These are phyloP conservation scores for Aspergillus sparsus DNA, from an alignment of 495 filamentous ascomycete genomes.

Conservation along the genomic window DNA sequence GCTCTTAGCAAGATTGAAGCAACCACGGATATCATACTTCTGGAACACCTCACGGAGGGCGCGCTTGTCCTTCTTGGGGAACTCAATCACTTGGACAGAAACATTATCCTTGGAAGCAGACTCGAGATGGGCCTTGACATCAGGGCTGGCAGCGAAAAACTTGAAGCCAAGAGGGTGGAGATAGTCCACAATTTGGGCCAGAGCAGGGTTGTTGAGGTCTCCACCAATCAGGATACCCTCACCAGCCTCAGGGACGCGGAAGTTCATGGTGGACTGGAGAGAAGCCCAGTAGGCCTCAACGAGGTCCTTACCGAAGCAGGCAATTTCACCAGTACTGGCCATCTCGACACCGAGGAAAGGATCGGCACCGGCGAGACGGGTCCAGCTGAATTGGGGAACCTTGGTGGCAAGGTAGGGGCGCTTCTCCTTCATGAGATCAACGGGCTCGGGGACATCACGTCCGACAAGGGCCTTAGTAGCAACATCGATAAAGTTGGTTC, in stretches of 20 bases:
- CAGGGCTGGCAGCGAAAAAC: conserved; percentile 78
- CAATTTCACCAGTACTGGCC: conserved; percentile 95
- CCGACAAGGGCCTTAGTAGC: conserved; percentile 91
- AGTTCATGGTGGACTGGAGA: conserved; percentile 98
- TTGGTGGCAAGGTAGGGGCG: conserved; percentile 94
- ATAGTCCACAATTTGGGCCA: conserved; percentile 78
- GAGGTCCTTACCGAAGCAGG: conserved; percentile 94
- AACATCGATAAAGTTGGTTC: conserved; percentile 95
- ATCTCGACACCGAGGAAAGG: conserved; percentile 98
- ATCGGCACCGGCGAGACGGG: conserved; percentile 94
- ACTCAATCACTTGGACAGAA: conserved; percentile 88
- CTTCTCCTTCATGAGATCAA: conserved; percentile 84
- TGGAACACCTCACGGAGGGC: conserved; percentile 92
- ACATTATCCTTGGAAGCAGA: conserved; percentile 62
- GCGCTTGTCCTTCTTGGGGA: conserved; percentile 94
- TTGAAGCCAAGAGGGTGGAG: conserved; percentile 89
- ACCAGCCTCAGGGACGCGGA: conserved; percentile 88
- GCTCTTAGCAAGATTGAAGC: conserved; percentile 89
- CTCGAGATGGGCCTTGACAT: conserved; percentile 84
- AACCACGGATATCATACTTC: conserved; percentile 93
- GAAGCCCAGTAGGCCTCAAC: conserved; percentile 97
- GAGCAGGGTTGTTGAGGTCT: conserved; percentile 63
- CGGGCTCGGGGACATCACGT: conserved; percentile 80
- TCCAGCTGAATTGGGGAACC: conserved; percentile 98
- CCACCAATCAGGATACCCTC: conserved; percentile 94